Evolutionary conservation across 208 protist genomes (phyloP).

Genomic region (Kentomonas sorsogonicus): DNA sequence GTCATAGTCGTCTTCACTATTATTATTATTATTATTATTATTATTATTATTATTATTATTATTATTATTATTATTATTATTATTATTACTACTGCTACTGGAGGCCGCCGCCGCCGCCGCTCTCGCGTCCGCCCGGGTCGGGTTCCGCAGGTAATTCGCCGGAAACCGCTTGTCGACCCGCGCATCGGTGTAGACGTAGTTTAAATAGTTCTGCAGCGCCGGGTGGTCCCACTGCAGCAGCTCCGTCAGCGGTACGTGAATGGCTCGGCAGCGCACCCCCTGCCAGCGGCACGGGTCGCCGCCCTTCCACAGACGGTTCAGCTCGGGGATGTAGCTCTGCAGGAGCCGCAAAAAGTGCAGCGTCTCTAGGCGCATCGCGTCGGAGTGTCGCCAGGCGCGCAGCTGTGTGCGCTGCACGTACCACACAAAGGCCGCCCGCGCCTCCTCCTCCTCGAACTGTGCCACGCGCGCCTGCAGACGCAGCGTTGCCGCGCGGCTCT

Average conservation of each 20-base stretch:
- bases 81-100: too few species aligned
- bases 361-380: conserved; percentile 58
- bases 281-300: conserved; percentile 48
- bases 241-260: conserved; percentile 28
- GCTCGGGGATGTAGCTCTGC: conserved; percentile 23
- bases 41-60: too few species aligned
- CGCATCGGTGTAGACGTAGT: conserved; percentile 13
- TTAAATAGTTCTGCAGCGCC: conserved; percentile 19
- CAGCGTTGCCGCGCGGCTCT: too few species aligned
- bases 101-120: too few species aligned
- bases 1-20: too few species aligned
- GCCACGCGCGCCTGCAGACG: too few species aligned
- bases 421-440: conserved; percentile 16
- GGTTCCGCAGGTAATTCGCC: too few species aligned
- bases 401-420: conserved; percentile 33
- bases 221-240: conserved; percentile 36
- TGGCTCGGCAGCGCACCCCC: conserved; percentile 31
- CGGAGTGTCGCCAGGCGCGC: conserved; percentile 45
- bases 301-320: conserved; percentile 35
- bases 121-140: too few species aligned
- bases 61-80: too few species aligned
- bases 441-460: conserved; percentile 17
- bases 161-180: conserved; percentile 9
- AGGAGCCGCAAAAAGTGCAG: conserved; percentile 45
- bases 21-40: too few species aligned